Evolutionary conservation across 768 basidiomycete species (phyloP).

Genomic region (Dentipellis fragilis): DNA sequence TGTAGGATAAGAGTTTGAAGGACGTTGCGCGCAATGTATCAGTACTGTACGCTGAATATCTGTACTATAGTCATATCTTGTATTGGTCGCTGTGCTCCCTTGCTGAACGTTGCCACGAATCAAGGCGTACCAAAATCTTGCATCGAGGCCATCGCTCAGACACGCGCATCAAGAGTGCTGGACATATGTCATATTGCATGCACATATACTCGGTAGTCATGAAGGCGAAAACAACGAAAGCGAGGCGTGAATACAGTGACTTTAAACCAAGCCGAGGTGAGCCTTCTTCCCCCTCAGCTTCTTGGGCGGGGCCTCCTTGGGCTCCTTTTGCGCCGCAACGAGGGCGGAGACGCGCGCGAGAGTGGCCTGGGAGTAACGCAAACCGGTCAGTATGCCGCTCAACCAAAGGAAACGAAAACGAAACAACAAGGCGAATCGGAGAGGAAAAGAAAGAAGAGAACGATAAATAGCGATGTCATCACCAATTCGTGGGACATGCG

Average conservation of each 20-base stretch:
- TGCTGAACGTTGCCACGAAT: background rate
- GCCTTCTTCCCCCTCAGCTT: conserved; percentile 69
- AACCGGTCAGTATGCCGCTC: background rate
- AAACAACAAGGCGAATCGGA: no score
- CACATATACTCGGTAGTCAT: background rate
- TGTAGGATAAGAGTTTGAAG: no score
- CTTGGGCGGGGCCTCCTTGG: conserved; percentile 55
- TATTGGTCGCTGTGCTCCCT: background rate
- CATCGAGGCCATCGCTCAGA: background rate
- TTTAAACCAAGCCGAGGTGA: background rate
- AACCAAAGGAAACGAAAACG: background rate
- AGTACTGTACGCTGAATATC: conserved; percentile 2
- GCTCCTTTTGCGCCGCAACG: conserved; percentile 58
- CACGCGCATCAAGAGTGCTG: background rate
- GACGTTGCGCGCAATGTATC: background rate
- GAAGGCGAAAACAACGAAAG: background rate
- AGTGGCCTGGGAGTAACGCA: conserved; percentile 38
- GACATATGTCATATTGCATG: background rate
- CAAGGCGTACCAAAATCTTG: background rate
- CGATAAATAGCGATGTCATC: conserved; percentile 31
- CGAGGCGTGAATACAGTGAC: background rate
- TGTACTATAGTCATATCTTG: background rate
- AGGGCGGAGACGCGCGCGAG: conserved; percentile 73
- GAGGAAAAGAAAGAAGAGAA: conserved; percentile 8
- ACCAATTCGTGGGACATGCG: conserved; percentile 65